phyloP scores from a whole-genome alignment of 768 basidiomycete genomes.

The Sporobolomyces roseus region DNA sequence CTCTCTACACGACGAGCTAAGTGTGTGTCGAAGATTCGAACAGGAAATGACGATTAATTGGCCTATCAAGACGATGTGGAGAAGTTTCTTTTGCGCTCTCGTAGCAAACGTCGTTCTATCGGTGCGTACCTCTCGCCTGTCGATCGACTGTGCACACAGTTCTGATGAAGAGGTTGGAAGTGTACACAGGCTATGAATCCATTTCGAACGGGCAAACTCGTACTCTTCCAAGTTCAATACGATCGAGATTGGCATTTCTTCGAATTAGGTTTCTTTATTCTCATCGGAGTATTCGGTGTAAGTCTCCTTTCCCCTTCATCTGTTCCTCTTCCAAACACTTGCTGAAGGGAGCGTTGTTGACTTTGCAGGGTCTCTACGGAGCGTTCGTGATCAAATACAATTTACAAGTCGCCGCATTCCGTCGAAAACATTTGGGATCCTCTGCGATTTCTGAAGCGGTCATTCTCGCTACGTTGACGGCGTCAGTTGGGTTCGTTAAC shows the following conservation, averaged over 20 bases:
- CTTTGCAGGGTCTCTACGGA: conserved; percentile 81
- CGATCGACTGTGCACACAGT: too few relatives aligned
- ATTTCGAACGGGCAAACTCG: conserved; percentile 93
- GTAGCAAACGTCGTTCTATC: conserved; percentile 94
- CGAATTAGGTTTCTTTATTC: conserved; percentile 91
- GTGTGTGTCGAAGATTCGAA: conserved; percentile 4
- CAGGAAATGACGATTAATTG: conserved; percentile 99
- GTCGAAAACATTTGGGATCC: conserved; percentile 77
- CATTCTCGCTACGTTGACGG: conserved; percentile 76
- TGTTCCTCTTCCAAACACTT: not conserved
- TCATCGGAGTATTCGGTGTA: conserved; percentile 94
- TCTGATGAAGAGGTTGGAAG: not conserved
- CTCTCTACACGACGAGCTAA: not conserved
- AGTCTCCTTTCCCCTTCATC: conserved; percentile 42
- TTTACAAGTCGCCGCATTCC: conserved; percentile 87
- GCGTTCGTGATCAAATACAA: conserved; percentile 97
- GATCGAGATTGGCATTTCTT: conserved; percentile 99
- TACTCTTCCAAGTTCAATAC: conserved; percentile 96
- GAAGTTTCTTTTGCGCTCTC: conserved; percentile 92
- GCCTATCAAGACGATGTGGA: conserved; percentile 98
- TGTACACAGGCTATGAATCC: conserved; percentile 83
- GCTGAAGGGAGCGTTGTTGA: not conserved
- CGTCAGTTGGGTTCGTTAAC: conserved; percentile 88
- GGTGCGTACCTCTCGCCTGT: conserved; percentile 55
- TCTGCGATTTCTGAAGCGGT: conserved; percentile 88